These are phyloP conservation scores for Colletotrichum cuscutae DNA, from an alignment of 2,329 filamentous ascomycete species.

Conservation along the genomic window DNA sequence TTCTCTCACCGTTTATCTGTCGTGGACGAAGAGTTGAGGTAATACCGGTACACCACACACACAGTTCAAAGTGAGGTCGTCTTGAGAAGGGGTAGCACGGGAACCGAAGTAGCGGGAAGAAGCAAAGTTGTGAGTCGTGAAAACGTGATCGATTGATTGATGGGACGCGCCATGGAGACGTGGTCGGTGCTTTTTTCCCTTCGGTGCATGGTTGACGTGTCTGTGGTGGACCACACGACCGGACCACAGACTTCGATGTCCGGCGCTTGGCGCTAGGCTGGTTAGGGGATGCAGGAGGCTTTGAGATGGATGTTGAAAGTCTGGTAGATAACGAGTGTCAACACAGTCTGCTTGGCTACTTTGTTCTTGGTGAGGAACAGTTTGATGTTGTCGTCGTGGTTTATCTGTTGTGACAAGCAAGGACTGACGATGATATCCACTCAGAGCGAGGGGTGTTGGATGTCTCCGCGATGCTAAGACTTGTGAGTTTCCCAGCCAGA, in stretches of 20 bases:
- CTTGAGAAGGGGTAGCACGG: background rate
- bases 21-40: background rate
- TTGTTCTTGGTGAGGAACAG: too few relatives aligned
- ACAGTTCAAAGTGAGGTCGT: background rate
- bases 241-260: background rate
- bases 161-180: background rate
- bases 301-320: background rate
- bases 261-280: constrained; percentile 14
- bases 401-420: background rate
- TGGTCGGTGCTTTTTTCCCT: constrained; percentile 2
- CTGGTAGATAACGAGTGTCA: background rate
- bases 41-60: background rate
- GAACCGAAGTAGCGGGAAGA: background rate
- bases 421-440: too few relatives aligned
- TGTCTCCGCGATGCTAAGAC: too few relatives aligned
- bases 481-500: too few relatives aligned
- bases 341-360: background rate
- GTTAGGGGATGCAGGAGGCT: background rate
- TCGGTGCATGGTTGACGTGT: constrained; percentile 34
- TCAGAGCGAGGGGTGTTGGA: too few relatives aligned
- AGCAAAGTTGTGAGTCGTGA: background rate
- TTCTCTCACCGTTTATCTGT: background rate
- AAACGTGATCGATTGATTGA: background rate
- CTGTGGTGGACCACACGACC: constrained; percentile 14
- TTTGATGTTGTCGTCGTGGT: background rate